A percentile compares a stretch with the other conserved stretches of the same genome.
Evolutionary conservation across 2,329 filamentous ascomycete species (phyloP).

Genomic region (Hymenoscyphus repandus): DNA sequence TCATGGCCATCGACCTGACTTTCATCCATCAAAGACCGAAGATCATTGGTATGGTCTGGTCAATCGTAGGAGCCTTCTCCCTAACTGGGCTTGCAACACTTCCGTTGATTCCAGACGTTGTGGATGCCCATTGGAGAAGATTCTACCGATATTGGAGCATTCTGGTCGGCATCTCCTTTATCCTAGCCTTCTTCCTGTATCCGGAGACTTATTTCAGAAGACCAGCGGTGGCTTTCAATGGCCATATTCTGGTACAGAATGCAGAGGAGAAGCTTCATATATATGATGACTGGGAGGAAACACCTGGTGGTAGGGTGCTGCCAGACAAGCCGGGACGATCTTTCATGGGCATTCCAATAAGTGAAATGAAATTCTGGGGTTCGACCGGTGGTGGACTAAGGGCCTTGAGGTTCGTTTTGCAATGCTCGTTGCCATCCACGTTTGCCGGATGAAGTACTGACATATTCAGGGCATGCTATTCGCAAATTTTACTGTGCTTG

Average conservation of each 20-base stretch:
- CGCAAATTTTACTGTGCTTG: slow-evolving; percentile 9
- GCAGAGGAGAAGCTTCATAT: slow-evolving; percentile 13
- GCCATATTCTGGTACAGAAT: slow-evolving; percentile 11
- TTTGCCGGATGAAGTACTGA: no score
- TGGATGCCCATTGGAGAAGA: slow-evolving; percentile 2
- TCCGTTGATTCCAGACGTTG: slow-evolving; percentile 2
- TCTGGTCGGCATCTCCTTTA: neutral
- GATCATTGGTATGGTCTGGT: slow-evolving; percentile 13
- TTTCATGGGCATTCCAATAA: neutral
- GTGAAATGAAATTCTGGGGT: slow-evolving; percentile 8
- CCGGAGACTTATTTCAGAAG: slow-evolving; percentile 15
- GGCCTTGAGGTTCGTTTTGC: neutral
- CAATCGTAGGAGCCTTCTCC: slow-evolving; percentile 5
- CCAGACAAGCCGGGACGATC: slow-evolving; percentile 3
- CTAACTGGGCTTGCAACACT: slow-evolving; percentile 2
- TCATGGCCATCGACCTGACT: slow-evolving; percentile 13
- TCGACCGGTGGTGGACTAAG: slow-evolving; percentile 2
- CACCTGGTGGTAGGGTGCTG: slow-evolving; percentile 10
- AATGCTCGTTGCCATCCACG: no score
- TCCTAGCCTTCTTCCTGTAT: slow-evolving; percentile 9
- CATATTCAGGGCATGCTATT: slow-evolving; percentile 11
- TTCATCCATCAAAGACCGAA: slow-evolving; percentile 15
- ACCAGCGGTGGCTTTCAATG: slow-evolving; percentile 14
- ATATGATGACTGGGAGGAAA: slow-evolving; percentile 14
- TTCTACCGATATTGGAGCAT: slow-evolving; percentile 8